Conservation (phyloP, 1,284 basidiomycete species). For the Boletus semigastroideus region DNA sequence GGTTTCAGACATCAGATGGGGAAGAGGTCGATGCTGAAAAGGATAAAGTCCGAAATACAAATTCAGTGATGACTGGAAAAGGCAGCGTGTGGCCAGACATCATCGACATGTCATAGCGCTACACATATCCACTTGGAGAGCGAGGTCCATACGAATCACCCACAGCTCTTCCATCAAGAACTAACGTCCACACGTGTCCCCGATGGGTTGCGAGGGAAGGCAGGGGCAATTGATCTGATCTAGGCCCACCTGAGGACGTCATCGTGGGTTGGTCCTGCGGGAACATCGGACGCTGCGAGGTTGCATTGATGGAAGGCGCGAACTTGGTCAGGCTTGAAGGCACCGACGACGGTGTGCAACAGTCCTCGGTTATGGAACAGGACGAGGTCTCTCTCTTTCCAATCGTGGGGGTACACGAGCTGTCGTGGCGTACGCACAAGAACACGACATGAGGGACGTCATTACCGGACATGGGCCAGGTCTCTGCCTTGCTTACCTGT, state of each 20-base stretch:
- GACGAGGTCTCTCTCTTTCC: conserved; percentile 21
- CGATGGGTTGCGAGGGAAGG: background rate
- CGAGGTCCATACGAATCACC: background rate
- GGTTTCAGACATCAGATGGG: background rate
- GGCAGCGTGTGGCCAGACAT: conserved; percentile 7
- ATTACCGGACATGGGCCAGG: background rate
- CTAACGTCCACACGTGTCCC: conserved; percentile 1
- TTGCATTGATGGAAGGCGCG: conserved; percentile 69
- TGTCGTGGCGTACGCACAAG: conserved; percentile 14
- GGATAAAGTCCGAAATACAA: conserved; percentile 4
- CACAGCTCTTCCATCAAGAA: conserved; percentile 11
- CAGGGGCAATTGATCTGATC: background rate
- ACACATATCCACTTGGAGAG: conserved; percentile 9
- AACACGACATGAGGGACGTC: background rate
- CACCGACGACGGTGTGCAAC: conserved; percentile 53
- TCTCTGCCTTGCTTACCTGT: background rate
- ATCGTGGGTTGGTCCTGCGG: conserved; percentile 40
- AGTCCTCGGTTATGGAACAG: conserved; percentile 11
- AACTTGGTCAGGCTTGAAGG: conserved; percentile 61
- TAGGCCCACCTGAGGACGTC: conserved; percentile 11
- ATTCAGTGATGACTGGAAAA: conserved; percentile 13
- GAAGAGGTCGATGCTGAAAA: background rate
- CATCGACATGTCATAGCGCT: conserved; percentile 5
- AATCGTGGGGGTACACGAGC: conserved; percentile 64
- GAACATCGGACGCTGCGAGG: conserved; percentile 59